A percentile compares a stretch with the other conserved stretches of the same genome.
These are phyloP conservation scores for Bothriochloa decipiens DNA, from an alignment of 176 grass and related monocot species.

Conservation along the genomic window DNA sequence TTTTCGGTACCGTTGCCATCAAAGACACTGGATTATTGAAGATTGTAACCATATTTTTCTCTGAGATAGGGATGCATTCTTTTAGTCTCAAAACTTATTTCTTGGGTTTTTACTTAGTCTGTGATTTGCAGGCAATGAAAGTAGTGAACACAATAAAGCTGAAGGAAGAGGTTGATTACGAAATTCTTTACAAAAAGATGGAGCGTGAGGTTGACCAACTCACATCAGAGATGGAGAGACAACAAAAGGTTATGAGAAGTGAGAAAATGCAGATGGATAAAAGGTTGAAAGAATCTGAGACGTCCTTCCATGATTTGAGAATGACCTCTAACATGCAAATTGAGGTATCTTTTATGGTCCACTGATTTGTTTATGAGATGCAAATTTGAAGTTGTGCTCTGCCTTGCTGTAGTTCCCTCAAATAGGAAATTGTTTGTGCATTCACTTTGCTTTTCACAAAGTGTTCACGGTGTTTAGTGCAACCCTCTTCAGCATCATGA, in stretches of 20 bases:
- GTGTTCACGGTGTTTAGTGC: background rate
- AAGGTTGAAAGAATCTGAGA: conserved; percentile 67
- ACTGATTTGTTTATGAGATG: conserved; percentile 27
- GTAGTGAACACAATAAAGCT: conserved; percentile 83
- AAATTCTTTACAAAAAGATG: conserved; percentile 80
- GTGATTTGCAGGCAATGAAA: conserved; percentile 92
- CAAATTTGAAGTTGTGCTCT: conserved; percentile 18
- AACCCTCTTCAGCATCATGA: conserved; percentile 16
- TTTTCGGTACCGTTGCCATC: background rate
- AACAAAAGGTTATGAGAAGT: conserved; percentile 67
- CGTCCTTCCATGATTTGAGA: conserved; percentile 62
- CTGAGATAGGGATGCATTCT: background rate
- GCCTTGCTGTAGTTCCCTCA: background rate
- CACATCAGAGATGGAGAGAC: conserved; percentile 91
- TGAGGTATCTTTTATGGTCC: conserved; percentile 60
- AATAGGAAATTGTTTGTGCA: background rate
- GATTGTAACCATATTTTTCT: background rate
- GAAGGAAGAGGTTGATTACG: conserved; percentile 97
- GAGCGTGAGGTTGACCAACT: conserved; percentile 84
- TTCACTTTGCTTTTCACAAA: conserved; percentile 9
- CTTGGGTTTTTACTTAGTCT: conserved; percentile 24
- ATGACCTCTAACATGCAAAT: conserved; percentile 47
- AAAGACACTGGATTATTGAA: conserved; percentile 24
- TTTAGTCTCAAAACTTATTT: conserved; percentile 9
- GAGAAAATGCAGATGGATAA: conserved; percentile 74